Evolutionary conservation across 2,329 filamentous ascomycete genomes (phyloP), one percentile per base, ranked within the genome.

Genomic region (Cytospora chrysosperma): DNA sequence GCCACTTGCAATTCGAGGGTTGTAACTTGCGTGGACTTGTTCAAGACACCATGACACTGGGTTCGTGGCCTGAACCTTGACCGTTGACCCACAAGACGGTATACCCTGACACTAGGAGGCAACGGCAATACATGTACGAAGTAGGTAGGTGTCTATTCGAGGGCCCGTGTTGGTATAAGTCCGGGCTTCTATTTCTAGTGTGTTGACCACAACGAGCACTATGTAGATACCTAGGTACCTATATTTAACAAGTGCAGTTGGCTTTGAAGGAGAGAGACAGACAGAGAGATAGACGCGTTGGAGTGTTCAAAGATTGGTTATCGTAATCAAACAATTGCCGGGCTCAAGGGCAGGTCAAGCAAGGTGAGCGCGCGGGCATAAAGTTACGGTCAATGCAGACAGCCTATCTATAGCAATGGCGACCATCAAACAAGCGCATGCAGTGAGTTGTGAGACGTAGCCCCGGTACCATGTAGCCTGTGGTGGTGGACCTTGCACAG

Each of bases 311-410:
- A 40, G 19, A 15, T 21, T 54, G 58, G 43, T 54, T 40, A 54
- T 60, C 58, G 58, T 37, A 60, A 60, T 60, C 50, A 60, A 60
- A 54, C n/a, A 34, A 40, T 17, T 24, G 19, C 28, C 32, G 8
- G 49, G 24, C 30, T 53, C 47, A 27, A 59, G 30, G 21, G 34
- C 28, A 37, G 27, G 24, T 17, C 3, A 28, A 61, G 51, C 51
- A 61, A 40, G 37, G 49, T 49, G 58, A 27, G 21, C 15, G 28
- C 37, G n/a, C 50, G 53, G 34, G 7, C 24, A 34, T 30, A 12
- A 15, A 53, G 57, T 50, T 50, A 50, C 21, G 27, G n/a, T 47
- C 43, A 34, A 47, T 47, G 43, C 43, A 47, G 43, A n/a, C 8
- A 47, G 43, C 43, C 43, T 47, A 47, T 24, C n/a, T 47, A 47